phyloP scores from a whole-genome alignment of 495 filamentous ascomycete species.

The Neurospora sp. region DNA sequence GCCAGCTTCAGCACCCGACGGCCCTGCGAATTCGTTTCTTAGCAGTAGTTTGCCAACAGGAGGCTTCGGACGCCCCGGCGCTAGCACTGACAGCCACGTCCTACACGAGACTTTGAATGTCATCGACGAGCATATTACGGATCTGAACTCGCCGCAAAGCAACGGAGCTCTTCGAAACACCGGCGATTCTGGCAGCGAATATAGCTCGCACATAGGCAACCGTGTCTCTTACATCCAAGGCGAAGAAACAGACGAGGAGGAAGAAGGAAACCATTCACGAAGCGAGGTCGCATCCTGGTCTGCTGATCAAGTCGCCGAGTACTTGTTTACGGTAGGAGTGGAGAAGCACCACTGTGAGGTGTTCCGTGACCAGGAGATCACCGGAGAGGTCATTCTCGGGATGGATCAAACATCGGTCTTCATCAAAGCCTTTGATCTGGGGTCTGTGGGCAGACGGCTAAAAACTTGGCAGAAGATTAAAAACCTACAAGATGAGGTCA shows the following conservation, averaged over 20 bases:
- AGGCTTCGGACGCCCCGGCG: slow-evolving; percentile 21
- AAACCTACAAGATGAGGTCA: slow-evolving; percentile 73
- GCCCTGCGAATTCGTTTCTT: slow-evolving; percentile 9
- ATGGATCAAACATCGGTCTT: slow-evolving; percentile 92
- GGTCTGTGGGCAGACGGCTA: slow-evolving; percentile 74
- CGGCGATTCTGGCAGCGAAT: slow-evolving; percentile 85
- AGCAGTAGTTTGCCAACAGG: slow-evolving; percentile 12
- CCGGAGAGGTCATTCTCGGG: slow-evolving; percentile 81
- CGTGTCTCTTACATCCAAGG: slow-evolving; percentile 84
- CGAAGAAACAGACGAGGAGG: slow-evolving; percentile 72
- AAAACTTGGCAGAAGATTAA: slow-evolving; percentile 97
- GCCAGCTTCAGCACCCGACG: slow-evolving; percentile 9
- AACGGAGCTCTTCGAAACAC: slow-evolving; percentile 39
- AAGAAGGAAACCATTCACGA: slow-evolving; percentile 43
- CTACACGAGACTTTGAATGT: slow-evolving; percentile 96
- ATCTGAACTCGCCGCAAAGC: slow-evolving; percentile 65
- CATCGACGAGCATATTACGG: slow-evolving; percentile 96
- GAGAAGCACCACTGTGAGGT: slow-evolving; percentile 82
- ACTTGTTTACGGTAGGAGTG: slow-evolving; percentile 69
- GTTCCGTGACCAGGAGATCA: slow-evolving; percentile 92
- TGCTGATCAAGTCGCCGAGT: slow-evolving; percentile 69
- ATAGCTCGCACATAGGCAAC: slow-evolving; percentile 67
- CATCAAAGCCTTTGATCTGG: slow-evolving; percentile 91
- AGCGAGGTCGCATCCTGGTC: slow-evolving; percentile 64
- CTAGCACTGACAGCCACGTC: slow-evolving; percentile 61